Evolutionary conservation across 2,329 filamentous ascomycete species (phyloP).

Genomic region (Phialophora expanda): DNA sequence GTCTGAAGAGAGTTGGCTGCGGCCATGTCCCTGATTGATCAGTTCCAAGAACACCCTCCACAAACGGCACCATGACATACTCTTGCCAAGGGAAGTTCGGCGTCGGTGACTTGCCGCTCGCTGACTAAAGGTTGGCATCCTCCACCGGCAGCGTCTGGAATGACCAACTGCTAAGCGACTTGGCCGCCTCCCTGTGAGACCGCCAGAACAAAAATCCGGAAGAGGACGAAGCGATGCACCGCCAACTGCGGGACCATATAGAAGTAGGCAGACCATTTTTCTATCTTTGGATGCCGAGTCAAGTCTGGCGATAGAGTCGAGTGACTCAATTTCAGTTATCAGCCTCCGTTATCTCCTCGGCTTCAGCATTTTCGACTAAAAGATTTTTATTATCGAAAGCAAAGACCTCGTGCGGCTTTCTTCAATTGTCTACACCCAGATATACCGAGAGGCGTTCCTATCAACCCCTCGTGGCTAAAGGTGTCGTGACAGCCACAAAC

Average conservation of each 20-base stretch:
- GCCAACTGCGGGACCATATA: neutral
- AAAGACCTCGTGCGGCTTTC: neutral
- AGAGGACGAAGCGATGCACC: neutral
- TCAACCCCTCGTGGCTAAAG: neutral
- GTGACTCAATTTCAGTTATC: neutral
- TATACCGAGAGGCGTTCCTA: neutral
- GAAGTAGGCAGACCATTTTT: neutral
- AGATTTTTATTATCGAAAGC: neutral
- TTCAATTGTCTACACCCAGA: neutral
- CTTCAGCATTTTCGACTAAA: neutral
- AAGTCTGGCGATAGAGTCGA: neutral
- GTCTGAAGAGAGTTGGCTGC: slow-evolving; percentile 4
- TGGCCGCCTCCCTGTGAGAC: neutral
- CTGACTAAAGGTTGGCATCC: neutral
- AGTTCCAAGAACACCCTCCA: too few relatives aligned
- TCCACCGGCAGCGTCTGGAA: neutral
- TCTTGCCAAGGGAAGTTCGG: neutral
- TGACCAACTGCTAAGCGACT: neutral
- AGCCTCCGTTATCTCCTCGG: neutral
- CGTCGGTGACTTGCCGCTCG: neutral
- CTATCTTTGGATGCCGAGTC: neutral
- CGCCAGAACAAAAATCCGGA: too few relatives aligned
- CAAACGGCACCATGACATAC: neutral
- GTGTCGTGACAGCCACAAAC: neutral
- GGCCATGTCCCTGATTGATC: too few relatives aligned